Conservation (phyloP, 768 basidiomycete genomes). For the Suillus paluster region DNA sequence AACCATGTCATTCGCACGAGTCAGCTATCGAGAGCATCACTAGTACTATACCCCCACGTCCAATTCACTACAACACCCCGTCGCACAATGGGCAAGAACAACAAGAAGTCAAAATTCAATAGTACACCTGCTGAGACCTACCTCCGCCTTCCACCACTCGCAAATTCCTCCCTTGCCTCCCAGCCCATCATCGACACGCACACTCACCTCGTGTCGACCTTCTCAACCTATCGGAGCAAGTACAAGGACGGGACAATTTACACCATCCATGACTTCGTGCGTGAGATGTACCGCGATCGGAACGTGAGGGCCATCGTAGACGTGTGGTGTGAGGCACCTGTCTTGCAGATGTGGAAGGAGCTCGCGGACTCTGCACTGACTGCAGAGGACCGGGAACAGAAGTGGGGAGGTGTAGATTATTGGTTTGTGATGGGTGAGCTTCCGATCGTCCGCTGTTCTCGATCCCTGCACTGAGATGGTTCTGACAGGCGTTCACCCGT, state of each 20-base stretch:
- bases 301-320: slow-evolving; percentile 75
- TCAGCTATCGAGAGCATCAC: neutral
- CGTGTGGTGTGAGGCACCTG: slow-evolving; percentile 88
- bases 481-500: slow-evolving; percentile 74
- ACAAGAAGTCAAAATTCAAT: slow-evolving; percentile 29
- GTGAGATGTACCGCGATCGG: slow-evolving; percentile 58
- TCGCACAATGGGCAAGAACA: slow-evolving; percentile 46
- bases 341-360: slow-evolving; percentile 63
- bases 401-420: slow-evolving; percentile 76
- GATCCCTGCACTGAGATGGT: slow-evolving; percentile 3
- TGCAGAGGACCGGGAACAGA: slow-evolving; percentile 46
- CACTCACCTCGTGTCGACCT: slow-evolving; percentile 82
- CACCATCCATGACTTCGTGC: slow-evolving; percentile 72
- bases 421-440: slow-evolving; percentile 82
- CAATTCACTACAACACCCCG: slow-evolving; percentile 45
- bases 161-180: slow-evolving; percentile 13
- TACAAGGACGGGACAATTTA: slow-evolving; percentile 61
- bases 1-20: slow-evolving; percentile 10
- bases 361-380: slow-evolving; percentile 73
- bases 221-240: slow-evolving; percentile 57
- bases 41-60: slow-evolving; percentile 25
- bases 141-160: slow-evolving; percentile 37
- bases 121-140: slow-evolving; percentile 36
- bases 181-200: slow-evolving; percentile 78
- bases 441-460: neutral